These are phyloP conservation scores for Angomonas ambiguus DNA, from an alignment of 208 protist species.

Conservation along the genomic window DNA sequence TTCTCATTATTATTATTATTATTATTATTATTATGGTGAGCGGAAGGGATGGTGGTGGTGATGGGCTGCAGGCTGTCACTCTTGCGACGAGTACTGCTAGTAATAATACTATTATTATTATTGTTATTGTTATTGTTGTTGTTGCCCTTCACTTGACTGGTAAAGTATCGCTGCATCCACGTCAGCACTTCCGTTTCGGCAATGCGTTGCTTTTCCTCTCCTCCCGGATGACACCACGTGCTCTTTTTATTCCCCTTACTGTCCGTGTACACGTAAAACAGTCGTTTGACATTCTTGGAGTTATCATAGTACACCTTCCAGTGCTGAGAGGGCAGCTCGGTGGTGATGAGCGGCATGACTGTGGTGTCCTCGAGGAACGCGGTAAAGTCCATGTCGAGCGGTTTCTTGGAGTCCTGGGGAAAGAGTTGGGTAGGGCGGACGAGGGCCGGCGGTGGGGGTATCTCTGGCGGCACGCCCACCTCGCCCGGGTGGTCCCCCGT, in stretches of 20 bases:
- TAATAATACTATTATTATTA: too few relatives aligned
- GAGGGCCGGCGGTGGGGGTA: slow-evolving; percentile 11
- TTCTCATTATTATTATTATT: not conserved
- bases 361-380: not conserved
- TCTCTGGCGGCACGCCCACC: slow-evolving; percentile 8
- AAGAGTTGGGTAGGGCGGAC: not conserved
- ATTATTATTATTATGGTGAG: not conserved
- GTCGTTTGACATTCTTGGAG: slow-evolving; percentile 24
- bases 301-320: slow-evolving; percentile 60
- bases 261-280: slow-evolving; percentile 63
- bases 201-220: slow-evolving; percentile 35
- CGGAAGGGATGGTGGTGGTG: slow-evolving; percentile 10
- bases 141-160: not conserved
- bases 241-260: slow-evolving; percentile 21
- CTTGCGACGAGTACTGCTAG: too few relatives aligned
- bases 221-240: slow-evolving; percentile 68
- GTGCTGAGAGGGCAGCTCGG: slow-evolving; percentile 36
- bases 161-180: slow-evolving; percentile 30
- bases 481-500: slow-evolving; percentile 12
- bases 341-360: slow-evolving; percentile 42
- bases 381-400: not conserved
- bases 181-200: slow-evolving; percentile 28
- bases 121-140: too few relatives aligned
- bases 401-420: not conserved
- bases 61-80: not conserved